phyloP scores from a whole-genome alignment of 495 filamentous ascomycete genomes.

The Aspergillus wentii region DNA sequence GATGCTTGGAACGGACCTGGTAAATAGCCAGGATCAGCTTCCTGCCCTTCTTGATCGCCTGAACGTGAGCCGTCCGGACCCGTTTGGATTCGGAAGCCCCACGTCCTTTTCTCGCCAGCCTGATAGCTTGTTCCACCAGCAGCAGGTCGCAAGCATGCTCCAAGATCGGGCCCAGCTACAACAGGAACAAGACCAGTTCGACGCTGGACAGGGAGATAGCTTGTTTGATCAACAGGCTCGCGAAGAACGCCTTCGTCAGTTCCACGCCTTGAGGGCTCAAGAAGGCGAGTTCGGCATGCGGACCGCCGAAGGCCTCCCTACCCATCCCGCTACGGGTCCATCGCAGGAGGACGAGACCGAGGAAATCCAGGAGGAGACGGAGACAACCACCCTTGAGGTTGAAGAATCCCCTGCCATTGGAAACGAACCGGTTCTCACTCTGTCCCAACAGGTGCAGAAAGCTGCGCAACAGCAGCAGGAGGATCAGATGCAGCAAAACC shows the following conservation, averaged over 20 bases:
- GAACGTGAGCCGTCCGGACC: slow-evolving; percentile 49
- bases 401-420: slow-evolving; percentile 17
- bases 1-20: slow-evolving; percentile 44
- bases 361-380: slow-evolving; percentile 16
- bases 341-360: slow-evolving; percentile 14
- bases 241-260: slow-evolving; percentile 59
- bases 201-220: slow-evolving; percentile 39
- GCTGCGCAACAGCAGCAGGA: slow-evolving; percentile 58
- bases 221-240: slow-evolving; percentile 48
- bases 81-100: slow-evolving; percentile 45
- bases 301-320: slow-evolving; percentile 36
- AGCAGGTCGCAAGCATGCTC: slow-evolving; percentile 55
- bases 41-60: slow-evolving; percentile 56
- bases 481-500: slow-evolving; percentile 56
- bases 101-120: slow-evolving; percentile 51
- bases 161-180: slow-evolving; percentile 58
- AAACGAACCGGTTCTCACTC: slow-evolving; percentile 49
- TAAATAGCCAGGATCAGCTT: slow-evolving; percentile 55
- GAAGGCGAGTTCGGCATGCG: slow-evolving; percentile 43
- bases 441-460: slow-evolving; percentile 86
- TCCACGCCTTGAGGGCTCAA: slow-evolving; percentile 55
- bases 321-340: slow-evolving; percentile 27
- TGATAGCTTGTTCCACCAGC: slow-evolving; percentile 47
- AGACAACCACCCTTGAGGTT: slow-evolving; percentile 14
- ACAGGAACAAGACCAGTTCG: slow-evolving; percentile 60